Percentiles rank a stretch among this genome's conserved stretches.
Evolutionary conservation across 1,139 yeast species (phyloP).

Genomic region (Geotrichum citri-aurantii): DNA sequence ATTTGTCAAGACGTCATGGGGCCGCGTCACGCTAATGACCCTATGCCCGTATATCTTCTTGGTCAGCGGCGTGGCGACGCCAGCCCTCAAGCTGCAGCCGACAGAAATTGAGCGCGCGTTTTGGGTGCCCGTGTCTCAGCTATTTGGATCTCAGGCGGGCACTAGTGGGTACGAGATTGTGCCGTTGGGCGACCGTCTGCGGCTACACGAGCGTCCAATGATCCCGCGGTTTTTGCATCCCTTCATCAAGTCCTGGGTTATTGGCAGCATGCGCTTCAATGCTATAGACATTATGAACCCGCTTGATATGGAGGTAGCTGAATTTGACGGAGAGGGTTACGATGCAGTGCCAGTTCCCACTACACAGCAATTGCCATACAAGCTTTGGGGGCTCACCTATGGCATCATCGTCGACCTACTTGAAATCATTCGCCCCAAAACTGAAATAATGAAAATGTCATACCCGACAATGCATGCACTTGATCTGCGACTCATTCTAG

Average conservation of each 20-base stretch:
- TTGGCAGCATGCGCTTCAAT: conserved; percentile 34
- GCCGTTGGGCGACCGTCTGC: conserved; percentile 28
- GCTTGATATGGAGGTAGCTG: conserved; percentile 12
- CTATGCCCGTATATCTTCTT: conserved; percentile 37
- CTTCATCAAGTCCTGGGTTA: conserved; percentile 21
- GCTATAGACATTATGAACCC: conserved; percentile 32
- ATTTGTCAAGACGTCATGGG: conserved; percentile 35
- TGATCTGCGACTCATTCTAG: conserved; percentile 22
- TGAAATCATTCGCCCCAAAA: conserved; percentile 28
- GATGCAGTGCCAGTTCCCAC: conserved; percentile 2
- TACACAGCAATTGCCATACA: conserved; percentile 28
- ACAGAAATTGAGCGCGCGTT: conserved; percentile 38
- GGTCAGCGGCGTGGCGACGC: conserved; percentile 23
- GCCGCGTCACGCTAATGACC: conserved; percentile 33
- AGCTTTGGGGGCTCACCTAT: conserved; percentile 39
- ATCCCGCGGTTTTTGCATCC: conserved; percentile 22
- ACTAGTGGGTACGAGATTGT: conserved; percentile 25
- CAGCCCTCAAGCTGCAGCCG: conserved; percentile 29
- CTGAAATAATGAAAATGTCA: conserved; percentile 13
- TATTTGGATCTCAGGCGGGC: conserved; percentile 22
- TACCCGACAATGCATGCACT: conserved; percentile 24
- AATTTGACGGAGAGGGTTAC: neutral
- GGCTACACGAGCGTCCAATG: conserved; percentile 20
- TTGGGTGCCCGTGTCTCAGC: conserved; percentile 35
- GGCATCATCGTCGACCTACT: conserved; percentile 35